A percentile compares a stretch with the other conserved stretches of the same genome.
Conservation (phyloP, 139 green algal species). For the Closterium sp. region DNA sequence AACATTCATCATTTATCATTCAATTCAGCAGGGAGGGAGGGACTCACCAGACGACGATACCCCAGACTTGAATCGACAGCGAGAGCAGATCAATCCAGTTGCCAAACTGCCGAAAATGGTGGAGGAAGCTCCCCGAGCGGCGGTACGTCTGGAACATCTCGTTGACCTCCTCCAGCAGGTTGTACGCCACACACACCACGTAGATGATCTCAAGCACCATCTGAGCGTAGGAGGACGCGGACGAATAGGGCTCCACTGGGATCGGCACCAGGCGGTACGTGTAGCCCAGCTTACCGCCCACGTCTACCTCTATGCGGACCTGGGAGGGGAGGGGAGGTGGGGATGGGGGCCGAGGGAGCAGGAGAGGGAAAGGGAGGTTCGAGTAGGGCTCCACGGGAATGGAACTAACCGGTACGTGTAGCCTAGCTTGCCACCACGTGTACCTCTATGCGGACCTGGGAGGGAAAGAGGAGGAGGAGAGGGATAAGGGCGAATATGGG, state of each 20-base stretch:
- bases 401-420: no score
- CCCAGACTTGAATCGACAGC: background rate
- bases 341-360: no score
- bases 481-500: no score
- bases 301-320: background rate
- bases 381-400: no score
- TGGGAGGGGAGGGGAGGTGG: no score
- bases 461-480: no score
- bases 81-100: background rate
- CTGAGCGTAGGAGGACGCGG: background rate
- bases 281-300: background rate
- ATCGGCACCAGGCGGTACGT: background rate
- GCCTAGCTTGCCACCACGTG: no score
- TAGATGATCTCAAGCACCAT: background rate
- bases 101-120: background rate
- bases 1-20: no score
- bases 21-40: no score
- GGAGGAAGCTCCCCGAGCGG: background rate
- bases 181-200: background rate
- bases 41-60: background rate
- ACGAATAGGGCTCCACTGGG: background rate
- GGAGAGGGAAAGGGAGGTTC: no score
- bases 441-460: no score
- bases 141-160: background rate
- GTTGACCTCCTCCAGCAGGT: background rate